These are phyloP conservation scores for Gossypium schwendimanii DNA, from an alignment of 441 rosid genomes.

Conservation along the genomic window DNA sequence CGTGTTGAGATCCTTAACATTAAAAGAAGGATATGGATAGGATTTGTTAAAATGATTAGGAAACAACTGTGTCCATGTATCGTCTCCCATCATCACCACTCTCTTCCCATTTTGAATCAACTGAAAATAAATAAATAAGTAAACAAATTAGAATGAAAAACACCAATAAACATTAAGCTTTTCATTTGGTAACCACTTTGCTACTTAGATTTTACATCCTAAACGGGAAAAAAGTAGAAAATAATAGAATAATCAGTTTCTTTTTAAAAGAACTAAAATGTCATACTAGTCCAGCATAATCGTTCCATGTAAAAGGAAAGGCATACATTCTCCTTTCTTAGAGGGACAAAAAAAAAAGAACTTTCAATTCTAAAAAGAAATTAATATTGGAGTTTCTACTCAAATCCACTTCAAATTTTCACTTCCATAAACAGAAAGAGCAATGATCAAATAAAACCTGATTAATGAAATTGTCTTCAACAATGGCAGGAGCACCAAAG, in stretches of 20 bases:
- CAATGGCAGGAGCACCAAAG: conserved; percentile 93
- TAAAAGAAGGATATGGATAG: conserved; percentile 89
- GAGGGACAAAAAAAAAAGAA: neutral
- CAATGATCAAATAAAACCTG: conserved; percentile 37
- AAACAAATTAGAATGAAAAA: neutral
- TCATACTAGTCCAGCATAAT: neutral
- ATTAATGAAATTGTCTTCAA: conserved; percentile 78
- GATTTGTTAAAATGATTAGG: conserved; percentile 79
- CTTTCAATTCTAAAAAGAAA: neutral
- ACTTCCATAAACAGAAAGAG: neutral
- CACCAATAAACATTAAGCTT: neutral
- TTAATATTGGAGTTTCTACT: neutral
- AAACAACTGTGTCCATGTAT: conserved; percentile 87
- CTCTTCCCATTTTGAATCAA: conserved; percentile 73
- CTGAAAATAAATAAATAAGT: conserved; percentile 30
- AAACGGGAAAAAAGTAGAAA: neutral
- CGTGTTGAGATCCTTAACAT: conserved; percentile 88
- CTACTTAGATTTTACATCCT: neutral
- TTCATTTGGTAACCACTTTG: neutral
- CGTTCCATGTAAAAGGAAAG: neutral
- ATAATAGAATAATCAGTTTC: no score
- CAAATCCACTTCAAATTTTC: neutral
- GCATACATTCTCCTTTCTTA: neutral
- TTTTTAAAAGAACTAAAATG: neutral
- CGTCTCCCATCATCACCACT: conserved; percentile 94